Conservation (phyloP, 495 filamentous ascomycete genomes). For the Penicillium coprophilum region DNA sequence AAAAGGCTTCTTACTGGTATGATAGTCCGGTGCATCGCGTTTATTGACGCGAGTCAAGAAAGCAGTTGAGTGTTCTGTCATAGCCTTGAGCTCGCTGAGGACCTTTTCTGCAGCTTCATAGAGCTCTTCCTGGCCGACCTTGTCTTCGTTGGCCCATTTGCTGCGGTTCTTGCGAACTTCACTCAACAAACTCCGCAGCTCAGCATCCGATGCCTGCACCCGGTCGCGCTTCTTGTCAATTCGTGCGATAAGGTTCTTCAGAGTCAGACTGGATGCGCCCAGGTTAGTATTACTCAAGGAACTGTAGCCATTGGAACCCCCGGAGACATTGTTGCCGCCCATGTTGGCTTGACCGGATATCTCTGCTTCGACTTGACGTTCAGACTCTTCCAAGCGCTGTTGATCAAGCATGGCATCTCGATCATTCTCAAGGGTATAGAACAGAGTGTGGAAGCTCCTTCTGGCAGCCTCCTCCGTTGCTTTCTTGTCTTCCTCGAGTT, state of each 20-base stretch:
- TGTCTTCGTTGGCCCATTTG: constrained; percentile 98
- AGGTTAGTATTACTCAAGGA: constrained; percentile 90
- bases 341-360: constrained; percentile 67
- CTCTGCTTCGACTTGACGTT: constrained; percentile 93
- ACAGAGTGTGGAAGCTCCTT: constrained; percentile 83
- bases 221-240: constrained; percentile 89
- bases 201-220: constrained; percentile 87
- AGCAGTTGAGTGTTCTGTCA: constrained; percentile 91
- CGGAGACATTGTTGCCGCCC: constrained; percentile 46
- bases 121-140: constrained; percentile 93
- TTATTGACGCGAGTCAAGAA: constrained; percentile 94
- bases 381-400: constrained; percentile 92
- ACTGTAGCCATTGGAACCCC: constrained; percentile 63
- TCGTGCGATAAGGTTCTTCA: constrained; percentile 93
- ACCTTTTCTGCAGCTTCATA: constrained; percentile 98
- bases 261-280: constrained; percentile 91
- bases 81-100: constrained; percentile 89
- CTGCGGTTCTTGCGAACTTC: constrained; percentile 96
- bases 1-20: constrained; percentile 61
- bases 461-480: constrained; percentile 88
- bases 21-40: constrained; percentile 94
- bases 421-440: constrained; percentile 95
- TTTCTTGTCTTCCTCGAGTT: constrained; percentile 90
- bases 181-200: constrained; percentile 87
- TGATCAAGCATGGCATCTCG: constrained; percentile 96